Evolutionary conservation across 1,284 basidiomycete genomes (phyloP), one percentile per base, ranked within the genome.

Genomic region (Grifola frondosa): DNA sequence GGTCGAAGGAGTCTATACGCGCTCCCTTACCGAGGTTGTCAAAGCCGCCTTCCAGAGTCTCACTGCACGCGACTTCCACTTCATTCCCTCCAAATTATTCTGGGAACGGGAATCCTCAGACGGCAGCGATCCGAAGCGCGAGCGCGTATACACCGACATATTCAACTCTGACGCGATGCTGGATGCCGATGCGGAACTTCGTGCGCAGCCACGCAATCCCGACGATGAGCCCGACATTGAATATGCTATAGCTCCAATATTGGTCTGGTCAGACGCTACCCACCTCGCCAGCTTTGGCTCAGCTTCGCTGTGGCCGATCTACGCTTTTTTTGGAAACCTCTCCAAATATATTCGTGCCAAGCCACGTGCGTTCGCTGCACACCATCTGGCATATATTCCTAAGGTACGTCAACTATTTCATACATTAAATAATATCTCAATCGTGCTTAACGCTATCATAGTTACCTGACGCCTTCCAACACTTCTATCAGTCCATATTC

Each of bases 401-500:
- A 31, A 17, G 7, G 29, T 25, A 42, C 26, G 19, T 32, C 37
- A 19, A 4, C n/a, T 9, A n/a, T 25, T 16, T n/a, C 4, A 4
- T 28, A 10, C 15, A 17, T 12, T 21, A 4, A 22, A 6, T 19
- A n/a, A n/a, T n/a, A n/a, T n/a, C n/a, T n/a, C n/a, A n/a, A n/a
- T n/a, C n/a, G n/a, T n/a, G n/a, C n/a, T n/a, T n/a, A n/a, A n/a
- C n/a, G n/a, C n/a, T n/a, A n/a, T n/a, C n/a, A n/a, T n/a, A 58
- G 53, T 35, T 56, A 6, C 62, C 61, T 1, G 60, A 62, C 29
- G 45, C 38, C 1, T 50, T 68, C 20, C 60, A 61, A 31, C 62
- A 66, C 28, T 48, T 53, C 32, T 52, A 34, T n/a, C n/a, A n/a
- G n/a, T n/a, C n/a, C n/a, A n/a, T n/a, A n/a, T n/a, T n/a, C n/a